These are phyloP conservation scores for Neostapfia colusana DNA, from an alignment of 176 grass and related monocot genomes.

Conservation along the genomic window DNA sequence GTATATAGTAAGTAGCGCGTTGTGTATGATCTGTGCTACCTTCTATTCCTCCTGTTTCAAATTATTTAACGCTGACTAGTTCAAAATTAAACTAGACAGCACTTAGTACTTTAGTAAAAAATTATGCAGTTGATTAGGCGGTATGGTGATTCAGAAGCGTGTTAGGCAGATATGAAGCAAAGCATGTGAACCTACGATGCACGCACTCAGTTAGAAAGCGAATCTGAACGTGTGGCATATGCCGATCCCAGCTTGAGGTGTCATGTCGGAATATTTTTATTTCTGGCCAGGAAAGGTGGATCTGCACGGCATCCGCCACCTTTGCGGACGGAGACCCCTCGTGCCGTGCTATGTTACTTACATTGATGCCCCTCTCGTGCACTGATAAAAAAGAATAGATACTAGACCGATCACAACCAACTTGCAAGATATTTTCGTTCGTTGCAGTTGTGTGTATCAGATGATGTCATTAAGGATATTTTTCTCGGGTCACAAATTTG, in stretches of 20 bases:
- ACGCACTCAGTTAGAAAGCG: conserved; percentile 13
- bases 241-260: conserved; percentile 21
- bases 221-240: conserved; percentile 10
- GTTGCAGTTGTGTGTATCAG: not conserved
- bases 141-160: not conserved
- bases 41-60: too few species aligned
- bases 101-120: too few species aligned
- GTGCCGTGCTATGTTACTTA: not conserved
- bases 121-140: not conserved
- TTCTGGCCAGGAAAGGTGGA: not conserved
- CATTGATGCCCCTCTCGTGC: not conserved
- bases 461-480: not conserved
- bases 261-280: conserved; percentile 8
- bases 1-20: not conserved
- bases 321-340: not conserved
- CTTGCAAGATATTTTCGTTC: conserved; percentile 35
- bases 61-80: too few species aligned
- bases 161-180: conserved; percentile 28
- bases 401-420: not conserved
- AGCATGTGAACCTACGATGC: not conserved
- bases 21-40: too few species aligned
- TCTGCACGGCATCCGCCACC: conserved; percentile 18
- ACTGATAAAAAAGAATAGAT: not conserved
- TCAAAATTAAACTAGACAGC: too few species aligned
- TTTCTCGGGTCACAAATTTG: not conserved